Conservation (phyloP, 2,329 filamentous ascomycete genomes). For the Xylaria sp. region DNA sequence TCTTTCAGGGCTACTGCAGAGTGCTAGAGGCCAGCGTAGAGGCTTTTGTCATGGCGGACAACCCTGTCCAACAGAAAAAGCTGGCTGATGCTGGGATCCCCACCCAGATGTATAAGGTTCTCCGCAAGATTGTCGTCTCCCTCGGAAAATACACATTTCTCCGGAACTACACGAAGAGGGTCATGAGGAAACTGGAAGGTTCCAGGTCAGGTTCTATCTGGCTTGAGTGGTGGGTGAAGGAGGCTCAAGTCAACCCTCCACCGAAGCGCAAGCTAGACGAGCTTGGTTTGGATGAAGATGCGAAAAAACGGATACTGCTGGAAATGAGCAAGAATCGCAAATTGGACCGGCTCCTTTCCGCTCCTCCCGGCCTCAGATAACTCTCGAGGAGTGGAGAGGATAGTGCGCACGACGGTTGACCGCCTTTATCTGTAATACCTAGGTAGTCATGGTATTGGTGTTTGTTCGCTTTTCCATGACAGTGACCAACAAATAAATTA, state of each 20-base stretch:
- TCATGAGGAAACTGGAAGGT: background rate
- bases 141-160: background rate
- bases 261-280: slow-evolving; percentile 14
- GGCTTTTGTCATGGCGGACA: slow-evolving; percentile 5
- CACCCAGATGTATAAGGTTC: background rate
- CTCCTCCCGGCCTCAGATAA: background rate
- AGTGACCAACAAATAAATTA: background rate
- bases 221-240: background rate
- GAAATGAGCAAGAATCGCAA: background rate
- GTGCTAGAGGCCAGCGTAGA: slow-evolving; percentile 10
- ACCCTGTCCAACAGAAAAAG: background rate
- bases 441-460: too few species aligned
- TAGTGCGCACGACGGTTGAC: background rate
- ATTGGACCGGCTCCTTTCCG: background rate
- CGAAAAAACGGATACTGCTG: background rate
- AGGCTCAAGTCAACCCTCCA: background rate
- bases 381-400: background rate
- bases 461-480: background rate
- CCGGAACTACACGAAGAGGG: background rate
- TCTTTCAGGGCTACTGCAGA: slow-evolving; percentile 11
- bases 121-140: background rate
- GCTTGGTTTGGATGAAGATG: background rate
- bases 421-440: background rate
- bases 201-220: slow-evolving; percentile 7
- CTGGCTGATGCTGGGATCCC: background rate